Percentiles rank a stretch among this genome's conserved stretches.
phyloP scores from a whole-genome alignment of 2,329 filamentous ascomycete species.

The Colletotrichum neosansevieriae region DNA sequence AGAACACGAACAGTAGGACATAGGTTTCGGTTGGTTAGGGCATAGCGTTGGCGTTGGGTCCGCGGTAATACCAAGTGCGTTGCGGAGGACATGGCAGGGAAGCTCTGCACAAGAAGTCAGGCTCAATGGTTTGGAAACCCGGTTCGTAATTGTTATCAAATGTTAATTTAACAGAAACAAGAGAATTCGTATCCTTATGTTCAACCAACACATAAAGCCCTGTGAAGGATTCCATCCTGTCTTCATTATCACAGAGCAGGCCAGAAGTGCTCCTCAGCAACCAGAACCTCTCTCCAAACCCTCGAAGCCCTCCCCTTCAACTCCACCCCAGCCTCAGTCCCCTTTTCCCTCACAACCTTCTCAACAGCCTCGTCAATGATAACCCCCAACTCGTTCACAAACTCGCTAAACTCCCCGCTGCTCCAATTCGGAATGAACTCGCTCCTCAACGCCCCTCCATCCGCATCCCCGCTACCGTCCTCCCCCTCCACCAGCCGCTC shows the following conservation, averaged over 20 bases:
- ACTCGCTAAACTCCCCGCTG: constrained; percentile 68
- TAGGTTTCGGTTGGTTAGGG: constrained; percentile 1
- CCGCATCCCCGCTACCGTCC: constrained; percentile 58
- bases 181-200: too few species aligned
- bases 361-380: constrained; percentile 67
- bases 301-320: constrained; percentile 55
- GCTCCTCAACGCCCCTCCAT: constrained; percentile 73
- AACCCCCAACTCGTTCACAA: constrained; percentile 66
- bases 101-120: background rate
- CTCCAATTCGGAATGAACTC: constrained; percentile 80
- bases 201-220: background rate
- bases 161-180: background rate
- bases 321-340: constrained; percentile 40
- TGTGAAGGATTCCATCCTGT: background rate
- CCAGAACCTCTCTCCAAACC: constrained; percentile 64
- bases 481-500: constrained; percentile 47
- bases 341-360: constrained; percentile 52
- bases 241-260: constrained; percentile 47
- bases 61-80: constrained; percentile 30
- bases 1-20: background rate
- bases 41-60: constrained; percentile 39
- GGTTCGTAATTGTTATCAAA: background rate
- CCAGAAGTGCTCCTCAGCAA: constrained; percentile 71
- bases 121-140: background rate
- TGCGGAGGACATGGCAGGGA: background rate